Base-by-base conservation (phyloP, 2,329 filamentous ascomycete species). In the Hymenoscyphus scutula region DNA sequence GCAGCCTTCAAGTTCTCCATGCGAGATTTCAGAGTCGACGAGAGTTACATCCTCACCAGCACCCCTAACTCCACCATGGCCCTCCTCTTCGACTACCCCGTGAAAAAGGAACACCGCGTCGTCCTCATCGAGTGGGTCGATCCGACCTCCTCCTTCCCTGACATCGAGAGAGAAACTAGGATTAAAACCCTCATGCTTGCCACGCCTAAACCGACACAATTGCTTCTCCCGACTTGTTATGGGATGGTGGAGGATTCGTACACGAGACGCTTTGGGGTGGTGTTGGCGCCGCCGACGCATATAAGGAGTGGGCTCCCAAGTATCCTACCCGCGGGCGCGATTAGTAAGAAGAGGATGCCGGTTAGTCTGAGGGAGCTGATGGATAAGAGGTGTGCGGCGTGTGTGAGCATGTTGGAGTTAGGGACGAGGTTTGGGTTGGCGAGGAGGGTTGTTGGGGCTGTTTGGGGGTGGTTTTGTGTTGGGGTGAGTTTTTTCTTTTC, bases 401-500 rank as follows among this genome's bases (percentile, higher is more conserved):
- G 65, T 56, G 30, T 59, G 1, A 56, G 66, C 11, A 68, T 61
- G 5, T 76, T 79, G 2, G 78, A 81, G 61, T 75, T 81, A 15
- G 74, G 78, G 58, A 75, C 76, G 58, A 73, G 79, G n/a, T 75
- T 81, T 56, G 67, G 64, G 10, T 74, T 81, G 1, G 80, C 79
- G 1, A 72, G 74, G 56, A 78, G 74, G 7, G 73, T 82, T 23
- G 76, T 77, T 34, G 75, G 78, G 54, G 76, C 79, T n/a, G 70
- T 81, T 7, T 78, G 78, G 73, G 79, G 79, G 56, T 78, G 82
- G 56, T 80, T 82, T 69, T 80, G 79, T 4, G 78, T 83, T 51
- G 81, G 81, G 68, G 59, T 60, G 55, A 55, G 59, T 30, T 23
- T 51, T 30, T 29, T 4, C 17, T n/a, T 10, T 48, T 25, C 11